Percentiles rank a stretch among this genome's conserved stretches.
phyloP scores from a whole-genome alignment of 495 filamentous ascomycete genomes.

The Aspergillus indologenus region DNA sequence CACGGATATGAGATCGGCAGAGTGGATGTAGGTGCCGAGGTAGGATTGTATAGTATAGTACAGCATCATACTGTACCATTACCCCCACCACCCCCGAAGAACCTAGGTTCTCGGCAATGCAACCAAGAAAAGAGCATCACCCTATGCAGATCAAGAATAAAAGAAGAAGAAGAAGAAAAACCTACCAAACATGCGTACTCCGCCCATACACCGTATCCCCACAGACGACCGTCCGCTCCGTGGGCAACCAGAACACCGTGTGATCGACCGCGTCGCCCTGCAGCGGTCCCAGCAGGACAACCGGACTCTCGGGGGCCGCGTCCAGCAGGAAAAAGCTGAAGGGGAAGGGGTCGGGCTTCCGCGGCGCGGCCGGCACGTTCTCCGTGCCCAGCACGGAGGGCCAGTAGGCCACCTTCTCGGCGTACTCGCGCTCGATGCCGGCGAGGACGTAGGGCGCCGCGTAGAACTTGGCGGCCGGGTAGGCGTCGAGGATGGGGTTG shows the following conservation, averaged over 20 bases:
- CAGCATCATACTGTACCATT: no score
- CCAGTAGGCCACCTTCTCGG: constrained; percentile 32
- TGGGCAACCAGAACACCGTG: constrained; percentile 25
- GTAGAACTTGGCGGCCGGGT: constrained; percentile 22
- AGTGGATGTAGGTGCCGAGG: no score
- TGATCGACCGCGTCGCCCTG: constrained; percentile 25
- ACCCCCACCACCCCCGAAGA: no score
- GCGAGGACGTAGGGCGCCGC: constrained; percentile 31
- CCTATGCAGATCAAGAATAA: no score
- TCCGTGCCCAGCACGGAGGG: constrained; percentile 22
- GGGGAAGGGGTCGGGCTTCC: constrained; percentile 24
- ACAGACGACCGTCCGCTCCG: constrained; percentile 16
- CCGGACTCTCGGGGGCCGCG: constrained; percentile 16
- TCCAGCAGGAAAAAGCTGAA: constrained; percentile 24
- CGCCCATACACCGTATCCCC: constrained; percentile 25
- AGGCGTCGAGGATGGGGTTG: constrained; percentile 30
- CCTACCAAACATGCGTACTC: constrained; percentile 18
- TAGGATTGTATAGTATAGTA: no score
- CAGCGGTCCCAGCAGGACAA: constrained; percentile 20
- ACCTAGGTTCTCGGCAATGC: not conserved
- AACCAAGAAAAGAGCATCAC: no score
- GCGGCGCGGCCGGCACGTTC: constrained; percentile 22
- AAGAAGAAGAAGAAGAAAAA: not conserved
- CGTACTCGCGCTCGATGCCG: constrained; percentile 29
- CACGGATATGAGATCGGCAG: no score